Evolutionary conservation across 2,329 filamentous ascomycete species (phyloP).

Genomic region (Pseudogymnoascus sp.): DNA sequence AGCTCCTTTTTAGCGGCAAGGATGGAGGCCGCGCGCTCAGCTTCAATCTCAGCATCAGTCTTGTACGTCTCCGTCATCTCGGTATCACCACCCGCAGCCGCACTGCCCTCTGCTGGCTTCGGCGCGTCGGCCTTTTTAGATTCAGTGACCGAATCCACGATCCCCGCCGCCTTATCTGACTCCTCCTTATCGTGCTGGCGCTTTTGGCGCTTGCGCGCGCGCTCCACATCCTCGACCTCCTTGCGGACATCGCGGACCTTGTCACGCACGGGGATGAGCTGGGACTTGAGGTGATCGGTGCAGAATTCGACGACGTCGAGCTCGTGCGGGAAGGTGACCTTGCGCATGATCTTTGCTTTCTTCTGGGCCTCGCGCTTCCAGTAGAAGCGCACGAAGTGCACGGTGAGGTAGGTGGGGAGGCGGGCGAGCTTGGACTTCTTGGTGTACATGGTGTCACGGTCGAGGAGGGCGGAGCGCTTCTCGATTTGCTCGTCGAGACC

Average conservation of each 20-base stretch:
- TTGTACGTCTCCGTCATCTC: conserved; percentile 67
- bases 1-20: conserved; percentile 82
- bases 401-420: conserved; percentile 87
- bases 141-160: conserved; percentile 34
- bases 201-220: conserved; percentile 87
- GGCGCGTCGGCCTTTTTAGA: conserved; percentile 41
- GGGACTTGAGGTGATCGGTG: conserved; percentile 75
- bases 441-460: conserved; percentile 74
- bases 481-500: conserved; percentile 83
- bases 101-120: conserved; percentile 28
- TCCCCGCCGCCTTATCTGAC: conserved; percentile 40
- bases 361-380: conserved; percentile 95
- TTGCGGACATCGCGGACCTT: conserved; percentile 93
- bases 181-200: conserved; percentile 42
- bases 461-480: conserved; percentile 73
- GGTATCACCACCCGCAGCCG: conserved; percentile 55
- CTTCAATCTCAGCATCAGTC: conserved; percentile 87
- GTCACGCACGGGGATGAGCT: conserved; percentile 85
- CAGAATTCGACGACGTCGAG: conserved; percentile 93
- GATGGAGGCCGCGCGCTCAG: conserved; percentile 69
- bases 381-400: conserved; percentile 97
- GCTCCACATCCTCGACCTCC: conserved; percentile 88
- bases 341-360: conserved; percentile 99
- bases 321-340: conserved; percentile 92
- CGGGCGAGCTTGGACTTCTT: conserved; percentile 86